Base-by-base conservation (phyloP, 768 basidiomycete genomes). In the Tylopilus intermedius region DNA sequence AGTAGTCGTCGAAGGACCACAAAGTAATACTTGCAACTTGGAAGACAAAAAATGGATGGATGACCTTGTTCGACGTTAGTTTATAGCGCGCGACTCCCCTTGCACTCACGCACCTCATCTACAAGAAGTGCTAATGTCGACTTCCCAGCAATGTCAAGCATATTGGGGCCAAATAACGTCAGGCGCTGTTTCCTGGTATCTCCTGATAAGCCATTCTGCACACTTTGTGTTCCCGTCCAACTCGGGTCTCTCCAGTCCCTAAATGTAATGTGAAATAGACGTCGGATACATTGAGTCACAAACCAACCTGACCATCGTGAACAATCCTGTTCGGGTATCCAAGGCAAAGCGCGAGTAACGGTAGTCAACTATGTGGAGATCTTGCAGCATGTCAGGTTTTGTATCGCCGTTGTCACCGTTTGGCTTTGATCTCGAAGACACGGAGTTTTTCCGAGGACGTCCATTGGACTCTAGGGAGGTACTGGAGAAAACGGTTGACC, bases 21-120 rank as follows among this genome's bases (percentile, higher is more conserved):
- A 99, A 73, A 37, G 90, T 74, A 59, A 98, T 88, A 58, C 93
- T 96, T 46, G 92, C 92, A 58, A 97, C 85, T 77, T 99, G 96
- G 65, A 99, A 99, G 50, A 99, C 87, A 66, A 97, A 98, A 71
- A 98, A 98, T 0, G 96, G 96, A 65, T 98, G 95, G 37, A 98
- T 86, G 42, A 96, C 82, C 92, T 86, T 56, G 32, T 29, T 39
- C 24, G 6, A 52, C 13, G 39, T 58, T 47, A 59, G 49, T 9
- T 51, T 15, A 43, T 30, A 8, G 30, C 9, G 37, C 43, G 27
- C 29, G 21, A 14, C 32, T 18, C 47, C 11, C 35, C 9, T n/a
- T 35, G 13, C 49, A 14, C n/a, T 22, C 35, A 64, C 72, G 49
- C 67, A 92, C 93, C 79, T 98, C 96, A 58, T 97, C 94, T 18